Evolutionary conservation across 345 rosid species (phyloP), one percentile per base, ranked within the genome.

Genomic region (Aegle marmelos): DNA sequence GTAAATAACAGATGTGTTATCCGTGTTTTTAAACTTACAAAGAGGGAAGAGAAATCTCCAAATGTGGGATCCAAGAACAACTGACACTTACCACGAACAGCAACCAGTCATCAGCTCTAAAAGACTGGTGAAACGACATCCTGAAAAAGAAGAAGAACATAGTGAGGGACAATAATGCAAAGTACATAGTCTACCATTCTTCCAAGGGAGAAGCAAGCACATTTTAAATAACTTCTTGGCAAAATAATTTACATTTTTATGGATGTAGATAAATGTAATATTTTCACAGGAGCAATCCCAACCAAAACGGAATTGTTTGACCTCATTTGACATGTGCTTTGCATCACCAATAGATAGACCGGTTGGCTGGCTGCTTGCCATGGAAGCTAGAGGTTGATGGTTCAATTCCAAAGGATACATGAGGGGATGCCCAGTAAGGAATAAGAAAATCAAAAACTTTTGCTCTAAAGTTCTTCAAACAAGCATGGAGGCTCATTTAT

Each of bases 61-160:
- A 73, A 65, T 19, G 45, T 14, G 48, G 79, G 54, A 76, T 31
- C 19, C 31, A 56, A 30, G 63, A 68, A 27, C 7, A 59, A 39
- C 25, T 50, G 48, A 68, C 16, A 83, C 83, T 79, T 91, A 90
- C 99, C 86, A 85, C 97, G 79, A 84, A 96, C 54, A 96, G 84
- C 61, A 96, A 81, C 98, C 99, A 96, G 81, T 96, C 98, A 81
- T 96, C 98, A 25, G 98, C 98, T 85, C 91, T 91, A 39, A 91
- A 56, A 21, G 90, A 83, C 78, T 91, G 86, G 83, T 96, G 99
- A 84, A 92, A 96, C 97, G 98, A 94, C 90, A 96, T 89, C 91
- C 98, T 96, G 85, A 54, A 74, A 72, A 78, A 22, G 85, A 54
- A 74, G 64, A 78, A 24, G 41, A 45, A 68, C n/a, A 7, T 68